Evolutionary conservation across 1,284 basidiomycete species (phyloP).

Genomic region (Malassezia vespertilionis): DNA sequence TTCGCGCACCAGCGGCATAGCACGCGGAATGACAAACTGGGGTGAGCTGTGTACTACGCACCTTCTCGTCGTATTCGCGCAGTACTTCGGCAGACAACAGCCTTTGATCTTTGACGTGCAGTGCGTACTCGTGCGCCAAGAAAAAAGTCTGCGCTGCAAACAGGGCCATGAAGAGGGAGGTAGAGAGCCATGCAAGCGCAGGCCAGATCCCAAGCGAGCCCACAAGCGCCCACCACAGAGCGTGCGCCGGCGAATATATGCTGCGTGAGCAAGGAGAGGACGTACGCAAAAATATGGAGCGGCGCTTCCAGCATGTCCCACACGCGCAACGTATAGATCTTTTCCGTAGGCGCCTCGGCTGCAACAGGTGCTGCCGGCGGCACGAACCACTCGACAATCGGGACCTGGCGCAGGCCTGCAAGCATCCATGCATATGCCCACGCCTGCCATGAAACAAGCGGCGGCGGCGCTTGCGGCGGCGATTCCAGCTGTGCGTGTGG

Average conservation of each 20-base stretch:
- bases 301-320: conserved; percentile 15
- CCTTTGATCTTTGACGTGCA: conserved; percentile 9
- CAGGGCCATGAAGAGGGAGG: conserved; percentile 1
- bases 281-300: conserved; percentile 13
- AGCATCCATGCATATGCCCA: not conserved
- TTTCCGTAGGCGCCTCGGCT: conserved; percentile 1
- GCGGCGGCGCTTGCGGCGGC: conserved; percentile 2
- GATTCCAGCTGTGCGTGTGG: conserved; percentile 10
- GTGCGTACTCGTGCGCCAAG: conserved; percentile 7
- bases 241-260: conserved; percentile 16
- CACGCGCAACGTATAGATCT: conserved; percentile 12
- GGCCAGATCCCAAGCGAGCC: conserved; percentile 9
- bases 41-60: not conserved
- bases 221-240: conserved; percentile 13
- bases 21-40: conserved; percentile 15
- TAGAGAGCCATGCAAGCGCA: conserved; percentile 3
- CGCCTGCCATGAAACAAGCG: not conserved
- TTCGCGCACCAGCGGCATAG: conserved; percentile 17
- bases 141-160: conserved; percentile 9
- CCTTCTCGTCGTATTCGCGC: conserved; percentile 19
- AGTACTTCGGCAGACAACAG: conserved; percentile 12
- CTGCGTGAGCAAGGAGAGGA: not conserved
- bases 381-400: conserved; percentile 16
- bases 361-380: not conserved
- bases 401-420: conserved; percentile 3